Evolutionary conservation across 257 asterid species (phyloP).

Genomic region (Lycium barbarum): DNA sequence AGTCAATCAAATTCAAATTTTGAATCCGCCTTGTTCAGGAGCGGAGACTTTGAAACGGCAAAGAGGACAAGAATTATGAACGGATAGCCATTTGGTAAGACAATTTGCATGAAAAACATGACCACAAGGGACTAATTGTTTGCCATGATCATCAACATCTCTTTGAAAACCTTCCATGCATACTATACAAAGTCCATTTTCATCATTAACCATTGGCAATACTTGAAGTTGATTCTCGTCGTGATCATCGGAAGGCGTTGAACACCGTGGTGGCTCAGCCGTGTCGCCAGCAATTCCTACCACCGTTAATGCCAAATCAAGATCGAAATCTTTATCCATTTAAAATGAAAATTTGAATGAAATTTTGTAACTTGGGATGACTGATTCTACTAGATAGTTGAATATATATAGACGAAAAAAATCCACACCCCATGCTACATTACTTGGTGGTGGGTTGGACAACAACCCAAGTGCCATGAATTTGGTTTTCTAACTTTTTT

Average conservation of each 20-base stretch:
- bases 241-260: neutral
- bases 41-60: neutral
- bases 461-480: neutral
- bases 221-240: neutral
- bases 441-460: slow-evolving; percentile 5
- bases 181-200: slow-evolving; percentile 4
- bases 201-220: slow-evolving; percentile 22
- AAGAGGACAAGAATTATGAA: slow-evolving; percentile 16
- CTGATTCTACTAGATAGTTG: neutral
- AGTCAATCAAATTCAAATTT: no score
- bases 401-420: neutral
- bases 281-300: neutral
- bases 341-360: neutral
- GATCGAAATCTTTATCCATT: slow-evolving; percentile 40
- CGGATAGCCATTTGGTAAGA: slow-evolving; percentile 17
- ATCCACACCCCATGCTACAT: neutral
- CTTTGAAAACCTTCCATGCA: slow-evolving; percentile 26
- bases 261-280: neutral
- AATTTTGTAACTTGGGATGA: neutral
- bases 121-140: slow-evolving; percentile 16
- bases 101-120: slow-evolving; percentile 32
- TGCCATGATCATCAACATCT: neutral
- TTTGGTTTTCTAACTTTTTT: neutral
- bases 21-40: no score
- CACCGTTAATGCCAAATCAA: slow-evolving; percentile 40